These are phyloP conservation scores for Aspergillus nidulans DNA, from an alignment of 495 filamentous ascomycete species.

Conservation along the genomic window DNA sequence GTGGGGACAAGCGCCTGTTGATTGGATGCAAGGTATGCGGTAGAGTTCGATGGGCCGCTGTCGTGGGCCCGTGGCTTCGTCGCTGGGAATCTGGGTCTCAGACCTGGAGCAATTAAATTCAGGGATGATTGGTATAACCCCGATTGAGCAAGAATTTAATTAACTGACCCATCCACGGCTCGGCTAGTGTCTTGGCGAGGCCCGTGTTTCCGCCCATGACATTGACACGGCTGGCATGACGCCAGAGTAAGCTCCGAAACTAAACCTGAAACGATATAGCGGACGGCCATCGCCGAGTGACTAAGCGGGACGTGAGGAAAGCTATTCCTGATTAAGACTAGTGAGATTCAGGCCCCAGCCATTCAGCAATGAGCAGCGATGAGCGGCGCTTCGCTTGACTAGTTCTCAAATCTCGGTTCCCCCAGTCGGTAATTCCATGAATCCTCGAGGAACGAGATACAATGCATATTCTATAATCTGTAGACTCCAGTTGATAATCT, in stretches of 20 bases:
- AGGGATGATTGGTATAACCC: not conserved
- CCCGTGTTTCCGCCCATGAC: conserved; percentile 6
- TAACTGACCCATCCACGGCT: not conserved
- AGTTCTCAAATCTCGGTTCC: no score
- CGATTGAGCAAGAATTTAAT: conserved; percentile 6
- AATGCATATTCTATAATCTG: not conserved
- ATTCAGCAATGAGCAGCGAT: no score
- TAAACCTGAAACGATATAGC: not conserved
- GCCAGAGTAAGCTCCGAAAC: conserved; percentile 2
- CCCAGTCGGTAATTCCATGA: not conserved
- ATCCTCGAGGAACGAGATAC: not conserved
- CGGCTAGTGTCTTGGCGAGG: not conserved
- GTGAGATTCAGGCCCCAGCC: not conserved
- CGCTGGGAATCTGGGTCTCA: conserved; percentile 1
- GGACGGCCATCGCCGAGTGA: not conserved
- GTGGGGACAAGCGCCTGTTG: conserved; percentile 6
- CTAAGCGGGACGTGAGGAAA: conserved; percentile 2
- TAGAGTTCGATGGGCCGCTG: conserved; percentile 14
- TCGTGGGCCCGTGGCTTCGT: conserved; percentile 10
- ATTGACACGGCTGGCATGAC: not conserved
- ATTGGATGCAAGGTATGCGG: conserved; percentile 10
- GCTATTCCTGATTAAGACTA: conserved; percentile 3
- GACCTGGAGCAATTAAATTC: conserved; percentile 2
- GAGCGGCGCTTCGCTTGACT: no score
- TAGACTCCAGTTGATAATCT: not conserved